A percentile compares a stretch with the other conserved stretches of the same genome.
Evolutionary conservation across 164 flowering plant genomes (phyloP).

Genomic region (Pachysandra terminalis): DNA sequence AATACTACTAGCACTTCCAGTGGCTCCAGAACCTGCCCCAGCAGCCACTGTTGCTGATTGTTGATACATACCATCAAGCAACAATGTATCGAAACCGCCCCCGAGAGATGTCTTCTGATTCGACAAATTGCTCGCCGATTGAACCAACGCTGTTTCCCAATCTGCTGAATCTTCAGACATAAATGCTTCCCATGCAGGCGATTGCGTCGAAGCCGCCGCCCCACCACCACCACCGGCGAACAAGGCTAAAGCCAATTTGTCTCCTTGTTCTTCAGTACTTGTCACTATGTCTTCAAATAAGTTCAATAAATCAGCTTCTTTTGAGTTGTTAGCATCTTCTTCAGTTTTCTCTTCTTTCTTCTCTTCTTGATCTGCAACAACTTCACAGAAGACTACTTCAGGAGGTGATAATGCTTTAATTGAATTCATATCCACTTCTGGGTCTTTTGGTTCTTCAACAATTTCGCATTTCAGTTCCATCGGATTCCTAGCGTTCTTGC

Average conservation of each 20-base stretch:
- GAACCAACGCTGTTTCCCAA: slow-evolving; percentile 72
- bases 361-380: not conserved
- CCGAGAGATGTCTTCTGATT: slow-evolving; percentile 31
- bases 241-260: slow-evolving; percentile 61
- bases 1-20: slow-evolving; percentile 69
- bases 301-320: slow-evolving; percentile 53
- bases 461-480: slow-evolving; percentile 13
- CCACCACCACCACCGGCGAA: slow-evolving; percentile 55
- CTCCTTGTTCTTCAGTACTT: slow-evolving; percentile 41
- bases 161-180: slow-evolving; percentile 35
- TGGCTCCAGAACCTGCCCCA: slow-evolving; percentile 2
- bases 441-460: slow-evolving; percentile 20
- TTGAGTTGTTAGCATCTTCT: not conserved
- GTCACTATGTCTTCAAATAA: slow-evolving; percentile 32
- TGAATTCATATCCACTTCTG: slow-evolving; percentile 26
- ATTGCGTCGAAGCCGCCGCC: slow-evolving; percentile 9
- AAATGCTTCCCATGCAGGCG: slow-evolving; percentile 60
- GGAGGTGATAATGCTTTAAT: slow-evolving; percentile 71
- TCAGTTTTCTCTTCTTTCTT: not conserved
- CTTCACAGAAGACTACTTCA: slow-evolving; percentile 25
- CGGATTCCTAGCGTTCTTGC: slow-evolving; percentile 6
- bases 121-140: slow-evolving; percentile 35
- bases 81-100: slow-evolving; percentile 38
- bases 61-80: slow-evolving; percentile 62
- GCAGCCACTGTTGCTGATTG: slow-evolving; percentile 20